phyloP scores from a whole-genome alignment of 2,329 filamentous ascomycete genomes.

The Fusarium sp. region DNA sequence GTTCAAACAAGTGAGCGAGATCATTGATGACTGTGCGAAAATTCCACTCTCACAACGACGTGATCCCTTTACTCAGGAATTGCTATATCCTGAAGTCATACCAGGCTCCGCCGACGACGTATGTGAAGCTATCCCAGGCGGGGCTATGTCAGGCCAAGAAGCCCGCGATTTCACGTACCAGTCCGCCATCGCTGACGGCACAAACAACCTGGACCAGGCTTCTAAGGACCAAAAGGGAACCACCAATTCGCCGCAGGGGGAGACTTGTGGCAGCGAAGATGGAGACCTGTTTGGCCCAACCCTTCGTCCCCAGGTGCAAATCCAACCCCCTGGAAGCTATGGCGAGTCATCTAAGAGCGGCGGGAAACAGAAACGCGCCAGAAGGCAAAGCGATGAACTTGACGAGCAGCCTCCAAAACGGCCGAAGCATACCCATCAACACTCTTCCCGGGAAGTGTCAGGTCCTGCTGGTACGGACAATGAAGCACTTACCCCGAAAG shows the following conservation, averaged over 20 bases:
- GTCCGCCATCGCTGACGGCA: neutral
- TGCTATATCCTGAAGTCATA: neutral
- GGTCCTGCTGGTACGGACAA: neutral
- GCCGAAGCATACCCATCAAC: neutral
- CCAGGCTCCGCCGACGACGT: neutral
- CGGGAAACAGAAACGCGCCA: neutral
- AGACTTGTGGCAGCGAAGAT: neutral
- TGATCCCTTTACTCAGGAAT: neutral
- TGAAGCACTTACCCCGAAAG: neutral
- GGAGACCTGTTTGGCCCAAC: neutral
- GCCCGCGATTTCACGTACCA: too few species aligned
- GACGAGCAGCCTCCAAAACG: constrained; percentile 1
- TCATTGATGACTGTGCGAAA: neutral
- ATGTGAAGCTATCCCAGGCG: too few species aligned
- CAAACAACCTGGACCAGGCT: neutral
- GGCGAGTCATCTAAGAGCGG: neutral
- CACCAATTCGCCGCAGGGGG: neutral
- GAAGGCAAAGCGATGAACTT: neutral
- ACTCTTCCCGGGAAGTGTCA: neutral
- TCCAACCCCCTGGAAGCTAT: neutral
- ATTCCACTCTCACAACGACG: neutral
- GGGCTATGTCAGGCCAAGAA: too few species aligned
- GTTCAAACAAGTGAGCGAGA: neutral
- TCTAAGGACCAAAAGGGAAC: too few species aligned
- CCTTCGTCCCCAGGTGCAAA: neutral